These are phyloP conservation scores for Cyberlindnera galapagoensis DNA, from an alignment of 805 yeast genomes.

Conservation along the genomic window DNA sequence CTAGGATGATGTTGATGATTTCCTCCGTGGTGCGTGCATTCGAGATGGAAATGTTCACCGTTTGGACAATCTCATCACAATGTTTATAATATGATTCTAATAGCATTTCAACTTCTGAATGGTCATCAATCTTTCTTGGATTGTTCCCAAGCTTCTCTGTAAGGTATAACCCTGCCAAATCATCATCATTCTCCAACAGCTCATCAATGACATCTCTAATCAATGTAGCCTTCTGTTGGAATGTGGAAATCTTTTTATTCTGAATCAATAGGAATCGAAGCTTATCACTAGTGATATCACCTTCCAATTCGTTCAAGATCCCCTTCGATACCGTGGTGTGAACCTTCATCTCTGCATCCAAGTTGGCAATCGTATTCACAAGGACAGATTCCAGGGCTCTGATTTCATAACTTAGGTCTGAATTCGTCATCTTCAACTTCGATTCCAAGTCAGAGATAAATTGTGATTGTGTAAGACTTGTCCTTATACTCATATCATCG, in stretches of 20 bases:
- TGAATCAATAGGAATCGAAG: slow-evolving; percentile 74
- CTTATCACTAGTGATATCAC: slow-evolving; percentile 72
- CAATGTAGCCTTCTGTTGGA: slow-evolving; percentile 74
- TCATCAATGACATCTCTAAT: slow-evolving; percentile 84
- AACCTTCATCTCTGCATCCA: slow-evolving; percentile 82
- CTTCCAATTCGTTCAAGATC: slow-evolving; percentile 71
- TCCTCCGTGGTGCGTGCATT: slow-evolving; percentile 93
- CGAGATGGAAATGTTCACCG: slow-evolving; percentile 67
- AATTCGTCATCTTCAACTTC: slow-evolving; percentile 41
- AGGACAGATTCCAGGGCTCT: slow-evolving; percentile 86
- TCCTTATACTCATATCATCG: slow-evolving; percentile 58
- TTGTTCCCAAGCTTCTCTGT: slow-evolving; percentile 48
- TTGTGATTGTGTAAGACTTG: slow-evolving; percentile 61
- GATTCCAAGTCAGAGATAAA: slow-evolving; percentile 77
- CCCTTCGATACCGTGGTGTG: slow-evolving; percentile 72
- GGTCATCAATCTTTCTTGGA: slow-evolving; percentile 53
- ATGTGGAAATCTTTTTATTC: slow-evolving; percentile 76
- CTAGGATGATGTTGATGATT: slow-evolving; percentile 86
- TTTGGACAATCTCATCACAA: slow-evolving; percentile 91
- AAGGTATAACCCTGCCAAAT: slow-evolving; percentile 71
- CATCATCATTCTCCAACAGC: slow-evolving; percentile 81
- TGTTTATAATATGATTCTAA: slow-evolving; percentile 88
- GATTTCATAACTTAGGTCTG: slow-evolving; percentile 75
- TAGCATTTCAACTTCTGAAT: slow-evolving; percentile 83
- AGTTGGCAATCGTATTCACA: slow-evolving; percentile 68